Base-by-base conservation (phyloP, 495 filamentous ascomycete species). In the Tuber melanosporum region DNA sequence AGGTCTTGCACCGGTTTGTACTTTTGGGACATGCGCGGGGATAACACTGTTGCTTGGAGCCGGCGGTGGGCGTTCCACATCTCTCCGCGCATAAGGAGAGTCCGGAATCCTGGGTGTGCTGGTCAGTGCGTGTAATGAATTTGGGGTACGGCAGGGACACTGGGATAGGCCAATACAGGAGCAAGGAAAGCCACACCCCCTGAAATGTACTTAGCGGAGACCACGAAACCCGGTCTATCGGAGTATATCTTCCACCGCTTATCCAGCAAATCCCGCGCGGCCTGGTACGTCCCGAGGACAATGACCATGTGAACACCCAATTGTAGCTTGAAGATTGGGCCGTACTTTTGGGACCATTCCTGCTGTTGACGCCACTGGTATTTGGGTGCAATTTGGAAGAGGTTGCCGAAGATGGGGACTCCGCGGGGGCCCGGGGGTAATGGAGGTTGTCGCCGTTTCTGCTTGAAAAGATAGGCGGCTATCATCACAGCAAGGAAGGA, bases 311-410 rank as follows among this genome's bases (percentile, higher is more conserved):
- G 83, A 22, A 86, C 85, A 36, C 89, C 77, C 71, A 87, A 85
- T 20, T 82, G 84, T 8, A 87, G 88, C 75, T 86, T 84, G 81
- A 88, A 90, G 75, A 89, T 88, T 1, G 88, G 88, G 5, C 88
- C 88, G 57, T 87, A 82, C n/a, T 84, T 84, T 73, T 88, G 85
- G 2, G 87, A 86, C 88, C 88, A 89, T 78, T 89, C 86, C 78
- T 88, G 87, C 84, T 89, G 89, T 82, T 89, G 88, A 72, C 87
- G 80, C 87, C 87, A 89, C 74, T 86, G 83, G 73, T 83, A 82
- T 71, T 87, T 87, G n/a, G 86, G 83, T 15, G 86, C 84, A 0
- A 89, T 73, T 71, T 89, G 87, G 46, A 88, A 86, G 19, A 89
- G 81, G 70, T 87, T 86, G 43, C 87, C 87, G 52, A 89, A 79